These are phyloP conservation scores for Mycena chlorophos DNA, from an alignment of 768 basidiomycete genomes.

Conservation along the genomic window DNA sequence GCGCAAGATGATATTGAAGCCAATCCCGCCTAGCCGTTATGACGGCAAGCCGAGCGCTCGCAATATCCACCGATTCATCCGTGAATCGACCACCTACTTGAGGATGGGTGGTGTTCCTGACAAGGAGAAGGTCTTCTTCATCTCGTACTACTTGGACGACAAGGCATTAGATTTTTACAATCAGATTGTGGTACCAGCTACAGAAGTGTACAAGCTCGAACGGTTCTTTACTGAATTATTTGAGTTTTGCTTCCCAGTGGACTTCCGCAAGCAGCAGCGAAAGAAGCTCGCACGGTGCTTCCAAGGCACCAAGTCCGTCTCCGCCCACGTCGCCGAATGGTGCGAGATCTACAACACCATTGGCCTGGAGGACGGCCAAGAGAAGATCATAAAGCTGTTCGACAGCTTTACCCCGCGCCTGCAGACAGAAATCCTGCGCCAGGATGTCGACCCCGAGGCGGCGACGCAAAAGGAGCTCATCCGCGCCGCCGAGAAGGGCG, in stretches of 20 bases:
- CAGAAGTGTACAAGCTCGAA: too few relatives aligned
- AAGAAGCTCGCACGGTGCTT: neutral
- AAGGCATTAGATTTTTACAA: conserved; percentile 32
- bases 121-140: conserved; percentile 17
- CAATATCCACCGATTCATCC: conserved; percentile 27
- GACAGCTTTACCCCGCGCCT: conserved; percentile 20
- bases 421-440: conserved; percentile 22
- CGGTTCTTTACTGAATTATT: conserved; percentile 26
- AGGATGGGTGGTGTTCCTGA: conserved; percentile 17
- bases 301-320: conserved; percentile 14
- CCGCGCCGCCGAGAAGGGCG: conserved; percentile 23
- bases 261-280: conserved; percentile 20
- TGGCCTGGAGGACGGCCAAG: conserved; percentile 15
- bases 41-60: conserved; percentile 25
- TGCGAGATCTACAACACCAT: conserved; percentile 26
- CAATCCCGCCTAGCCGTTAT: conserved; percentile 25
- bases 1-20: conserved; percentile 22
- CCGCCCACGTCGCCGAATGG: conserved; percentile 27
- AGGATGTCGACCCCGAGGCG: conserved; percentile 15
- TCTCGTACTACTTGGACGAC: conserved; percentile 29
- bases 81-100: conserved; percentile 22
- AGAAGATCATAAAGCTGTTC: conserved; percentile 28
- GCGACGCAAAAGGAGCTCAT: conserved; percentile 22
- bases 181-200: conserved; percentile 22
- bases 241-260: conserved; percentile 36